Conservation (phyloP, 768 basidiomycete genomes). For the Russula emetica region DNA sequence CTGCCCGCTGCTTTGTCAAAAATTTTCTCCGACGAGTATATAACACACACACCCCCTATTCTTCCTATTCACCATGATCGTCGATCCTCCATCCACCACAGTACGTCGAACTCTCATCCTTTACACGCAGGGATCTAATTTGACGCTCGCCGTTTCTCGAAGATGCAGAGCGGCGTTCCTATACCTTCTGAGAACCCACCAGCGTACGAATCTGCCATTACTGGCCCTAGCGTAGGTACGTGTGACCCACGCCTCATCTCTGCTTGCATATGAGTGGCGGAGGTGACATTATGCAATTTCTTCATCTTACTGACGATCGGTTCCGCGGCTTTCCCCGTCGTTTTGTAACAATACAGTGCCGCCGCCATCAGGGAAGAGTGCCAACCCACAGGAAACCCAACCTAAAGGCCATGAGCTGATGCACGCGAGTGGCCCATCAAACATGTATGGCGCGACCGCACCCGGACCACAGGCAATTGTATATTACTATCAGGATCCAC, state of each 20-base stretch:
- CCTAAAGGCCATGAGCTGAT: conserved; percentile 4
- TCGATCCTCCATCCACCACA: conserved; percentile 1
- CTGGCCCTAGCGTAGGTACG: not conserved
- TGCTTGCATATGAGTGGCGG: not conserved
- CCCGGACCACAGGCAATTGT: conserved; percentile 21
- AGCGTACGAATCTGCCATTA: conserved; percentile 12
- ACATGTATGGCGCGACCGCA: conserved; percentile 11
- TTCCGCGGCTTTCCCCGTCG: not conserved
- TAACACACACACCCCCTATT: not conserved
- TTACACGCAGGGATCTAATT: not conserved
- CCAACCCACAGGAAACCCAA: not conserved
- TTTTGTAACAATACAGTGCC: not conserved
- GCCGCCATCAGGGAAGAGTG: not conserved
- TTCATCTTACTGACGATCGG: not conserved
- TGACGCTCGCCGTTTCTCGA: not conserved
- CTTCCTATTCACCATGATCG: conserved; percentile 8
- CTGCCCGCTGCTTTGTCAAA: not conserved
- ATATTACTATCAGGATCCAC: conserved; percentile 34
- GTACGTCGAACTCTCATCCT: conserved; percentile 3
- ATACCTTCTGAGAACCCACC: conserved; percentile 14
- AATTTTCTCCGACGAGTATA: not conserved
- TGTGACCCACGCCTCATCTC: not conserved
- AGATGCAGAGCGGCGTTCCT: conserved; percentile 10
- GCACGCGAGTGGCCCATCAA: not conserved
- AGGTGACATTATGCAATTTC: not conserved